phyloP scores from a whole-genome alignment of 768 basidiomycete genomes.

The Megacollybia marginata region DNA sequence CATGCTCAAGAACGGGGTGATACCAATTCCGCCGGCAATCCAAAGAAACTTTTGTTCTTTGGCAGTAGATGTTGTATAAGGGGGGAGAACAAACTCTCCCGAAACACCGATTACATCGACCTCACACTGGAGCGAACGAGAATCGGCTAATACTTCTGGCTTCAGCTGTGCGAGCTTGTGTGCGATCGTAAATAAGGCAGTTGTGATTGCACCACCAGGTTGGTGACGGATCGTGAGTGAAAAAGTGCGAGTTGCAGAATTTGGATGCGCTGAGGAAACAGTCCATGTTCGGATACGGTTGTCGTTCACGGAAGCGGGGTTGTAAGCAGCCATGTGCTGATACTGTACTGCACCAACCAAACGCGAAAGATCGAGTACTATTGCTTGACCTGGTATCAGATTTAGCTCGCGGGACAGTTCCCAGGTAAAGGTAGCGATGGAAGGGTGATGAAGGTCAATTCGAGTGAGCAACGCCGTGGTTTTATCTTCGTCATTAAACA shows the following conservation, averaged over 20 bases:
- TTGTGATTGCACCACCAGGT: slow-evolving; percentile 46
- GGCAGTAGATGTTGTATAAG: background rate
- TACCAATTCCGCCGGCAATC: slow-evolving; percentile 60
- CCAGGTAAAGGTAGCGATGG: slow-evolving; percentile 53
- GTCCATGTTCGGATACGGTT: slow-evolving; percentile 64
- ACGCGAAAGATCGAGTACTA: slow-evolving; percentile 45
- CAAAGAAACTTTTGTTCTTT: slow-evolving; percentile 33
- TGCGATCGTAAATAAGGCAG: slow-evolving; percentile 43
- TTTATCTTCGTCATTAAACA: slow-evolving; percentile 20
- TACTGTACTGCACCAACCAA: slow-evolving; percentile 40
- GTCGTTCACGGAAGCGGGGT: slow-evolving; percentile 43
- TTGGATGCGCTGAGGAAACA: slow-evolving; percentile 30
- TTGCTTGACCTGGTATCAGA: slow-evolving; percentile 42
- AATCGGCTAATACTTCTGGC: slow-evolving; percentile 34
- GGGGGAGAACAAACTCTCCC: slow-evolving; percentile 41
- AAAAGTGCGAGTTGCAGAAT: slow-evolving; percentile 20
- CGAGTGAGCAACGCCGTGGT: slow-evolving; percentile 27
- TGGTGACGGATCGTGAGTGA: slow-evolving; percentile 51
- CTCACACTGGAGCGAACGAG: slow-evolving; percentile 27
- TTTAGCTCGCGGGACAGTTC: slow-evolving; percentile 22
- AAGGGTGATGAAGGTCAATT: slow-evolving; percentile 35
- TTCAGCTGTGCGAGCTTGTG: slow-evolving; percentile 29
- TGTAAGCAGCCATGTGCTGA: slow-evolving; percentile 42
- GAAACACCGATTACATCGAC: slow-evolving; percentile 45
- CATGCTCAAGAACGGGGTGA: slow-evolving; percentile 60